Evolutionary conservation across 352 stramenopile species (phyloP), one percentile per base, ranked within the genome.

Genomic region (Phytophthora chlamydospora): DNA sequence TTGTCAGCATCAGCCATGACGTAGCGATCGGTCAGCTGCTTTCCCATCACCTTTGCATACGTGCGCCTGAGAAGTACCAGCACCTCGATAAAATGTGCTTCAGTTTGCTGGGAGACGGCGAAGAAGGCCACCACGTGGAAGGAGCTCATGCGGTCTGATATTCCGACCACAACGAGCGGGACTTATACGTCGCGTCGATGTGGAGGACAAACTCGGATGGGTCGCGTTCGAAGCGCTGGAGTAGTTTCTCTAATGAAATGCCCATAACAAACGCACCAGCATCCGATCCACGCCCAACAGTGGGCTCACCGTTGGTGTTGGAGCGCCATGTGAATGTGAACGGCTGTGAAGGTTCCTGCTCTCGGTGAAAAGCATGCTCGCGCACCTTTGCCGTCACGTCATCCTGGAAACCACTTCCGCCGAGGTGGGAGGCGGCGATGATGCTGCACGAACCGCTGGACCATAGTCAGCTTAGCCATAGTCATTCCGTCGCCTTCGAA

Each of bases 71-170:
- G 10, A 6, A 38, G 46, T 11, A 19, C 27, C 6, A 62, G n/a
- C 11, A 46, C 44, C 7, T 34, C 21, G 1, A 16, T 19, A 9
- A 39, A 40, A 14, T 53, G 40, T 10, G 24, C 4, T 11, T 58
- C 31, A 10, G 34, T 36, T 24, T 71, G 50, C 16, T 62, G 39
- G 6, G 51, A 57, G 16, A 60, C 38, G 1, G 66, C 33, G 14
- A 64, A 47, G 16, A 75, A 53, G 0, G 46, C 48, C 1, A 66
- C 43, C 0, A 60, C 47, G 21, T 76, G 62, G 32, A 72, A 69
- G 10, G 32, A 41, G 2, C 58, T 48, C 9, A 41, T n/a, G 4
- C 17, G n/a, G 31, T 75, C 66, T 3, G 56, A 71, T 1, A 55
- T 32, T 0, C 51, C 60, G 5, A 65, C 12, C 9, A 71, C 54